Percentiles rank a stretch among this genome's conserved stretches.
Conservation (phyloP, 305 asterid genomes). For the Andrographis paniculata region DNA sequence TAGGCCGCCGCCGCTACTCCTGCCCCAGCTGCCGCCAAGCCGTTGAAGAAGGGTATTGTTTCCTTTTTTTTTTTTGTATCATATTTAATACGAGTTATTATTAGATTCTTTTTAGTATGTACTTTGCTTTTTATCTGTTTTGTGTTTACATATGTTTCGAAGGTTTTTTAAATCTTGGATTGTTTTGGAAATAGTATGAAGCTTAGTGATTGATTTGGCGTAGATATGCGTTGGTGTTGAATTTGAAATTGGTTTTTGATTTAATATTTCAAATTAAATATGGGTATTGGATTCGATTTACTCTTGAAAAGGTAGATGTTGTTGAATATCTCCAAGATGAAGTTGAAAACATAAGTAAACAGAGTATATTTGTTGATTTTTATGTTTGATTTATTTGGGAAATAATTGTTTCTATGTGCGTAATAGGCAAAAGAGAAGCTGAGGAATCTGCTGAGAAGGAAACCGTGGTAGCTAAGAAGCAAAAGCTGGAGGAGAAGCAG, state of each 20-base stretch:
- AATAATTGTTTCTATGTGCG: not conserved
- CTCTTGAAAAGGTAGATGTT: too few relatives aligned
- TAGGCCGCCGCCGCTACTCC: constrained; percentile 33
- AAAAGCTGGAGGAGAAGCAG: constrained; percentile 39
- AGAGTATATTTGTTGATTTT: not conserved
- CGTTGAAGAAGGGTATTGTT: constrained; percentile 37
- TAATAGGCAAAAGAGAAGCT: constrained; percentile 50
- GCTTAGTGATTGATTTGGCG: too few relatives aligned
- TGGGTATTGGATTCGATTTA: too few relatives aligned
- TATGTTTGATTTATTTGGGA: not conserved
- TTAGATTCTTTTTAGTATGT: not conserved
- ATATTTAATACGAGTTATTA: not conserved
- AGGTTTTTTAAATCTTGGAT: too few relatives aligned
- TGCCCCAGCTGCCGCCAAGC: constrained; percentile 27
- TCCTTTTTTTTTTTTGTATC: not conserved
- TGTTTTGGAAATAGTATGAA: not conserved
- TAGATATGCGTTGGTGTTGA: too few relatives aligned
- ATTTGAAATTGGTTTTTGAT: too few relatives aligned
- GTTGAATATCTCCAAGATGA: too few relatives aligned
- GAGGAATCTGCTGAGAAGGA: constrained; percentile 32
- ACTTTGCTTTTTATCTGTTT: not conserved
- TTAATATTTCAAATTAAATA: too few relatives aligned
- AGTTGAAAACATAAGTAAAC: too few relatives aligned
- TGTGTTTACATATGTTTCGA: too few relatives aligned
- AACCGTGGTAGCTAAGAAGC: constrained; percentile 34